Percentiles rank a stretch among this genome's conserved stretches.
These are phyloP conservation scores for Chlorella ohadii DNA, from an alignment of 139 green algal genomes.

Conservation along the genomic window DNA sequence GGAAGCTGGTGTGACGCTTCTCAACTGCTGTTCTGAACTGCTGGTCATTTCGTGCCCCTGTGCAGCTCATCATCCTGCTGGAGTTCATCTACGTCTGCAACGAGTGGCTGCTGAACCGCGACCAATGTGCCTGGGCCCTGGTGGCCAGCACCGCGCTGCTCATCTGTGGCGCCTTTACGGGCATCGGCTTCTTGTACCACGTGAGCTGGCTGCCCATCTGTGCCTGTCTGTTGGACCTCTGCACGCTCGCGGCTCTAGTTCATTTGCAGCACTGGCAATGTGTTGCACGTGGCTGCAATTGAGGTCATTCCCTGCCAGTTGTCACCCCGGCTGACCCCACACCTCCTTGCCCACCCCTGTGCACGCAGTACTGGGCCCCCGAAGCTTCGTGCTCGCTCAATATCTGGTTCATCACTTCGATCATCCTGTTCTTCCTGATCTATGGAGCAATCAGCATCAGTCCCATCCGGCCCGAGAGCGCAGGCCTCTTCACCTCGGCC, in stretches of 20 bases:
- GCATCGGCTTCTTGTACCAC: constrained; percentile 72
- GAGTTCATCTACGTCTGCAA: constrained; percentile 75
- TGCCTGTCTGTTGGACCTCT: too few species aligned
- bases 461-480: constrained; percentile 51
- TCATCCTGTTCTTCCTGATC: constrained; percentile 68
- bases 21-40: too few species aligned
- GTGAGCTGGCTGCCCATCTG: neutral
- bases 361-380: constrained; percentile 69
- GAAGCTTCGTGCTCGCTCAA: constrained; percentile 72
- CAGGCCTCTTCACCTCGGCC: constrained; percentile 76
- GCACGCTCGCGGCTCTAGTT: too few species aligned
- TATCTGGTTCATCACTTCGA: constrained; percentile 87
- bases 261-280: neutral
- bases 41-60: neutral
- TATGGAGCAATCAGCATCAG: constrained; percentile 73
- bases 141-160: constrained; percentile 44
- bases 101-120: constrained; percentile 62
- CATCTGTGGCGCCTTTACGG: constrained; percentile 58
- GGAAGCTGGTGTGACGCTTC: too few species aligned
- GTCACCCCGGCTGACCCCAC: neutral
- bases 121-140: constrained; percentile 49
- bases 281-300: neutral
- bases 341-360: neutral
- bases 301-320: too few species aligned
- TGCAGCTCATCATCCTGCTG: constrained; percentile 78